Evolutionary conservation across 805 yeast species (phyloP).

Genomic region (Torulaspora gathmanii): DNA sequence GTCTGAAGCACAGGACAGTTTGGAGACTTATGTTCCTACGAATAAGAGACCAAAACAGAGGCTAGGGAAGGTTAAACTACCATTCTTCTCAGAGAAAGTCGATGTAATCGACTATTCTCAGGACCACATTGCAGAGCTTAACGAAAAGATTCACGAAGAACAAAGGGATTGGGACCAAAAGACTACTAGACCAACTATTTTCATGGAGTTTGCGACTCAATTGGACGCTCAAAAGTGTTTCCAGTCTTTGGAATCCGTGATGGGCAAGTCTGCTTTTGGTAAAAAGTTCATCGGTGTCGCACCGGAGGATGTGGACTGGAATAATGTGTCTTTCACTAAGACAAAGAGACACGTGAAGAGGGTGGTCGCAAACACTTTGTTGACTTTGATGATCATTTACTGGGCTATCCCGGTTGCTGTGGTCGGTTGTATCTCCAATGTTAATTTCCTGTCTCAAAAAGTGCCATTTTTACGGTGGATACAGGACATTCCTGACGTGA

Average conservation of each 20-base stretch:
- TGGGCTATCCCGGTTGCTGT: slow-evolving; percentile 99
- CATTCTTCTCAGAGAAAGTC: slow-evolving; percentile 69
- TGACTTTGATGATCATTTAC: slow-evolving; percentile 67
- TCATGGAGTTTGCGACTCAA: slow-evolving; percentile 77
- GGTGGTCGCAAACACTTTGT: slow-evolving; percentile 55
- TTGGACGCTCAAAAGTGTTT: slow-evolving; percentile 83
- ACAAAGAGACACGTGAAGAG: slow-evolving; percentile 54
- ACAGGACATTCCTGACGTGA: slow-evolving; percentile 59
- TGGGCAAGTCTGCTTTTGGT: slow-evolving; percentile 39
- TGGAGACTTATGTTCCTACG: slow-evolving; percentile 56
- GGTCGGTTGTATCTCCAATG: slow-evolving; percentile 89
- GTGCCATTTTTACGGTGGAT: slow-evolving; percentile 74
- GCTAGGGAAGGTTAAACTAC: slow-evolving; percentile 43
- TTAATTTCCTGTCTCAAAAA: slow-evolving; percentile 63
- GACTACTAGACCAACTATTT: slow-evolving; percentile 61
- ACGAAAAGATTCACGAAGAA: slow-evolving; percentile 52
- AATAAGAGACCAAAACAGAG: slow-evolving; percentile 84
- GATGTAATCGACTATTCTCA: slow-evolving; percentile 73
- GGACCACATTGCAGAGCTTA: slow-evolving; percentile 62
- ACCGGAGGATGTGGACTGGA: slow-evolving; percentile 86
- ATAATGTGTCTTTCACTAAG: slow-evolving; percentile 57
- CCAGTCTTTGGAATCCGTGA: slow-evolving; percentile 66
- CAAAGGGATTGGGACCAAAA: slow-evolving; percentile 52
- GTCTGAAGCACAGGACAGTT: slow-evolving; percentile 54
- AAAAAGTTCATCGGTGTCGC: slow-evolving; percentile 56